Conservation (phyloP, 768 basidiomycete species). For the Leucocoprinus sp. region DNA sequence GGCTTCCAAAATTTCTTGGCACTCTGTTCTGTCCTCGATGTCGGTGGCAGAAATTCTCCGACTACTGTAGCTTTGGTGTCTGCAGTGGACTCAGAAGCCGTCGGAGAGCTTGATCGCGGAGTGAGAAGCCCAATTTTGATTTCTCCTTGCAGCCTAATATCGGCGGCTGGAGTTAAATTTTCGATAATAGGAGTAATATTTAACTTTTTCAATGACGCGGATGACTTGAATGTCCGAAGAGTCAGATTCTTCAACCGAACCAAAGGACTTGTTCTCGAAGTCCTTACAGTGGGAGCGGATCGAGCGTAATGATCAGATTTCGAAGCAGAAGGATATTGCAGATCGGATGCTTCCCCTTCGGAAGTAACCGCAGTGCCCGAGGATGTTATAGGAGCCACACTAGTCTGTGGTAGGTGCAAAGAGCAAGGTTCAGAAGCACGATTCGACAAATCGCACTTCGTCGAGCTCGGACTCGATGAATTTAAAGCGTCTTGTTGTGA, state of each 20-base stretch:
- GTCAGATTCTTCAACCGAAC: neutral
- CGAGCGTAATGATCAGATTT: neutral
- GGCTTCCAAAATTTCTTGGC: constrained; percentile 5
- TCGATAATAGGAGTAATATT: neutral
- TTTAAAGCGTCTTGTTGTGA: neutral
- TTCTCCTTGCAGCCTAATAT: neutral
- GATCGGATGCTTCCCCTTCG: neutral
- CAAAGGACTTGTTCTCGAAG: constrained; percentile 1
- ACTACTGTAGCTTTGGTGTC: neutral
- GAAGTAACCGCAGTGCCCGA: neutral
- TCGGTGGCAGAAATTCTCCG: neutral
- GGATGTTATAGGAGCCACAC: neutral
- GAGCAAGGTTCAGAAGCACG: neutral
- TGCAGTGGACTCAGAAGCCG: neutral
- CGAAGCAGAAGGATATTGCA: neutral
- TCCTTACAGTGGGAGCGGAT: neutral
- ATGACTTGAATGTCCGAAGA: constrained; percentile 4
- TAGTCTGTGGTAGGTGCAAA: neutral
- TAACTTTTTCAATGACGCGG: neutral
- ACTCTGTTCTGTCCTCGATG: neutral
- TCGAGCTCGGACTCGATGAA: neutral
- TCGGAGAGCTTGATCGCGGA: neutral
- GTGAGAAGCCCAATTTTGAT: constrained; percentile 3
- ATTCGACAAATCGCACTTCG: neutral
- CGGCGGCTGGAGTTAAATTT: neutral